phyloP scores from a whole-genome alignment of 1,139 yeast genomes.

The Saccharomyces hybrid region DNA sequence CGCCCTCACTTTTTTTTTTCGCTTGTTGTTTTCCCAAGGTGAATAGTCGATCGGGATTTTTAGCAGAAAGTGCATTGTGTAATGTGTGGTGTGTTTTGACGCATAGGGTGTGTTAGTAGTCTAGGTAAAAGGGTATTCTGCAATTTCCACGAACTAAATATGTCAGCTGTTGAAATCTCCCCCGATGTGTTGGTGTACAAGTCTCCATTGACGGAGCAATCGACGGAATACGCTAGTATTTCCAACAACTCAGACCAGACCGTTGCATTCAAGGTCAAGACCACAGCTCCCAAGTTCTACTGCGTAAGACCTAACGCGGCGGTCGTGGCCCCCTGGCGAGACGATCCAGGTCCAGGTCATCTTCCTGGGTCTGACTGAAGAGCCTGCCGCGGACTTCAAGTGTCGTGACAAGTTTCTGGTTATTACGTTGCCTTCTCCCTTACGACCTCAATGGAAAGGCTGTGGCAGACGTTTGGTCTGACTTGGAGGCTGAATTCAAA shows the following conservation, averaged over 20 bases:
- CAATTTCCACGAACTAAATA: constrained; percentile 4
- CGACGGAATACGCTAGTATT: constrained; percentile 62
- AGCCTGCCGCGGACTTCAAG: constrained; percentile 63
- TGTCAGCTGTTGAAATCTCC: constrained; percentile 30
- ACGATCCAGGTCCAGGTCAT: constrained; percentile 69
- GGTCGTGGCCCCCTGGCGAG: constrained; percentile 65
- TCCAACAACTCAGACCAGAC: constrained; percentile 53
- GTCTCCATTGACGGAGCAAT: constrained; percentile 65
- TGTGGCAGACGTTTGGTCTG: constrained; percentile 67
- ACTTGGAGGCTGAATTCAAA: constrained; percentile 57
- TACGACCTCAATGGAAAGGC: constrained; percentile 44
- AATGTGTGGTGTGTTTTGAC: neutral
- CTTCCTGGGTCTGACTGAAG: constrained; percentile 73
- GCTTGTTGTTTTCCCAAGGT: constrained; percentile 1
- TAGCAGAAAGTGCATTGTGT: neutral
- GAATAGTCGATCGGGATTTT: neutral
- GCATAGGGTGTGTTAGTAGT: neutral
- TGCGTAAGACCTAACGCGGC: constrained; percentile 96
- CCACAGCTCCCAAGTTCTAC: constrained; percentile 94
- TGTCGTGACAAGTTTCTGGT: constrained; percentile 90
- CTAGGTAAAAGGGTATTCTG: neutral
- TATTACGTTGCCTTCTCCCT: constrained; percentile 71
- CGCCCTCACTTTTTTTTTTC: neutral
- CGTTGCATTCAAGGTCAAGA: constrained; percentile 90
- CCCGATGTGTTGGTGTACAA: constrained; percentile 50